These are phyloP conservation scores for Tylopilus orsonianus DNA, from an alignment of 1,284 basidiomycete genomes.

Conservation along the genomic window DNA sequence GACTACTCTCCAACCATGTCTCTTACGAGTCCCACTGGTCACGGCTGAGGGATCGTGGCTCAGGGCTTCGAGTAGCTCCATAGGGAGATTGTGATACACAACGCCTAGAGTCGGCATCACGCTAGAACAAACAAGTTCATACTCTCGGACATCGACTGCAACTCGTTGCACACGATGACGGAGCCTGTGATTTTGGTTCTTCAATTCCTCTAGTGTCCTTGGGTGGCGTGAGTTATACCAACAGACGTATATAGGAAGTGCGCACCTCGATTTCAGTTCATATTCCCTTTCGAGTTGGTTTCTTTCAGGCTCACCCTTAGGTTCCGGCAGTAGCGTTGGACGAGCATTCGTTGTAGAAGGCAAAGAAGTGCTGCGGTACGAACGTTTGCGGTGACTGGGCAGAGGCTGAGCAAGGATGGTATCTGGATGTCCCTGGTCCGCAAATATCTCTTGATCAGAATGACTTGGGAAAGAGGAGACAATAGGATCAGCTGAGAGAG, in stretches of 20 bases:
- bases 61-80: slow-evolving; percentile 67
- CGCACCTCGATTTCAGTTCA: slow-evolving; percentile 58
- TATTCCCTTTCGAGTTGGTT: slow-evolving; percentile 53
- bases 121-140: slow-evolving; percentile 54
- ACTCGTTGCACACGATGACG: slow-evolving; percentile 66
- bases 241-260: slow-evolving; percentile 12
- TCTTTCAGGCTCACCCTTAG: slow-evolving; percentile 43
- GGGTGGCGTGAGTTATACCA: slow-evolving; percentile 6
- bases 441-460: slow-evolving; percentile 7
- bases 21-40: slow-evolving; percentile 55
- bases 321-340: slow-evolving; percentile 27
- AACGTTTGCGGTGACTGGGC: slow-evolving; percentile 26
- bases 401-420: slow-evolving; percentile 7
- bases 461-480: not conserved
- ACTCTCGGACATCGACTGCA: slow-evolving; percentile 59
- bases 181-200: slow-evolving; percentile 60
- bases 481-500: slow-evolving; percentile 7
- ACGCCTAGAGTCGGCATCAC: slow-evolving; percentile 49
- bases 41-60: slow-evolving; percentile 74
- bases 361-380: slow-evolving; percentile 30
- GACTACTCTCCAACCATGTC: slow-evolving; percentile 63
- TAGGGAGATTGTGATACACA: slow-evolving; percentile 49
- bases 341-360: slow-evolving; percentile 2
- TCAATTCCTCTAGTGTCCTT: slow-evolving; percentile 59
- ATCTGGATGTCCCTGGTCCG: slow-evolving; percentile 1